Evolutionary conservation across 2,329 filamentous ascomycete genomes (phyloP).

Genomic region (Piedraia hortae): DNA sequence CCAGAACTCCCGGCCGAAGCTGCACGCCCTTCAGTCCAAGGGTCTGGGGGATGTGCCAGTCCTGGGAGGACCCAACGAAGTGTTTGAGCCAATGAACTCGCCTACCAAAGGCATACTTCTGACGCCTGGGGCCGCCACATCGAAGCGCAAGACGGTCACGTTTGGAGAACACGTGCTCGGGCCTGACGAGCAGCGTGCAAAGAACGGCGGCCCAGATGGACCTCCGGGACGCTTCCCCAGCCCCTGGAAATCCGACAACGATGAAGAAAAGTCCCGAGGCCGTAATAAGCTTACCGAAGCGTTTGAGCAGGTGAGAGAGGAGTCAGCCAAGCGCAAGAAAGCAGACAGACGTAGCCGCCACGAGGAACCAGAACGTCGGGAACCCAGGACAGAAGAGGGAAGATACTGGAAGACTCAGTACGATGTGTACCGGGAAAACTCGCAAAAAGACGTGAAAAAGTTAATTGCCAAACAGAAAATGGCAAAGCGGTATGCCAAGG

Average conservation of each 20-base stretch:
- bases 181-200: slow-evolving; percentile 24
- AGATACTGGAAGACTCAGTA: slow-evolving; percentile 61
- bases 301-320: slow-evolving; percentile 18
- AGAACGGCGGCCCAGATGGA: slow-evolving; percentile 21
- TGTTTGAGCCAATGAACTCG: slow-evolving; percentile 16
- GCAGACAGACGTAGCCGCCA: slow-evolving; percentile 7
- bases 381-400: slow-evolving; percentile 47
- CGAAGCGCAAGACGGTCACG: slow-evolving; percentile 31
- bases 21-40: slow-evolving; percentile 8
- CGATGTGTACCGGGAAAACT: slow-evolving; percentile 43
- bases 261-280: slow-evolving; percentile 9
- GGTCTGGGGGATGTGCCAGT: slow-evolving; percentile 6
- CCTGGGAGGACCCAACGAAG: slow-evolving; percentile 3
- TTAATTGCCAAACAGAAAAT: slow-evolving; percentile 54
- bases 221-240: slow-evolving; percentile 23
- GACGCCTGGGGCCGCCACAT: slow-evolving; percentile 30
- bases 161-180: slow-evolving; percentile 30
- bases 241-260: slow-evolving; percentile 15
- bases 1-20: slow-evolving; percentile 5
- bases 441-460: slow-evolving; percentile 46
- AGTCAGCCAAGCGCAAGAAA: slow-evolving; percentile 9
- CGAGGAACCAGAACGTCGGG: slow-evolving; percentile 26
- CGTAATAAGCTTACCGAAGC: slow-evolving; percentile 19
- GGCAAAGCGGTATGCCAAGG: slow-evolving; percentile 50
- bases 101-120: slow-evolving; percentile 33